Percentiles rank a stretch among this genome's conserved stretches.
Conservation (phyloP, 2,329 filamentous ascomycete species). For the Pestalotiopsis sp. region DNA sequence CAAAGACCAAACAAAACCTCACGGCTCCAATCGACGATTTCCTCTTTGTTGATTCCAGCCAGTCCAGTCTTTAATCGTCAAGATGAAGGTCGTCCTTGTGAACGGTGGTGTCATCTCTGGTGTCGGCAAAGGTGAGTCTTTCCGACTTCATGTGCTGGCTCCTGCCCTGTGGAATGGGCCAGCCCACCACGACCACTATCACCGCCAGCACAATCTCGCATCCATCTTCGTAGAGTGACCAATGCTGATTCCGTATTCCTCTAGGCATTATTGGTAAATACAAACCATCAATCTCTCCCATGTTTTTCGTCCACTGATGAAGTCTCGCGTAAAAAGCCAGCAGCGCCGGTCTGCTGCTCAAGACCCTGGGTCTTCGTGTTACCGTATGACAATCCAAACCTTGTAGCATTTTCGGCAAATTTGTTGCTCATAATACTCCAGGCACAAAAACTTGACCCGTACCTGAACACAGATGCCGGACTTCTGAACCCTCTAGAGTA, state of each 20-base stretch:
- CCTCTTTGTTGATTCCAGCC: neutral
- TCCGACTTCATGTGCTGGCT: slow-evolving; percentile 7
- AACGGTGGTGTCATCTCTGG: slow-evolving; percentile 43
- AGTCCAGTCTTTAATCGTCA: neutral
- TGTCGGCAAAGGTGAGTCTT: slow-evolving; percentile 45
- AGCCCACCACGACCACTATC: neutral
- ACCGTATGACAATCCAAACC: slow-evolving; percentile 45
- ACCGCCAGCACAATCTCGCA: neutral
- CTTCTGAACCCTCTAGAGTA: slow-evolving; percentile 42
- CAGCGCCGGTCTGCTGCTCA: slow-evolving; percentile 74
- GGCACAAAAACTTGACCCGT: slow-evolving; percentile 58
- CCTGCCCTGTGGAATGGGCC: neutral
- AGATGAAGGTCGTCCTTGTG: slow-evolving; percentile 18
- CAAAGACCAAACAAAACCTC: slow-evolving; percentile 2
- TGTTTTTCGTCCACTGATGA: slow-evolving; percentile 13
- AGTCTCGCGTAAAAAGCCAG: slow-evolving; percentile 62
- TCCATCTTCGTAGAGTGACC: slow-evolving; percentile 9
- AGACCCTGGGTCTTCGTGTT: slow-evolving; percentile 68
- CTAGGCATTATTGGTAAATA: slow-evolving; percentile 13
- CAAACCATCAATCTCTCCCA: neutral
- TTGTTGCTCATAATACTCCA: slow-evolving; percentile 18
- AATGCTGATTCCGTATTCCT: neutral
- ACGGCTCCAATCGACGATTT: neutral
- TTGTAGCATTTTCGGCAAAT: slow-evolving; percentile 20
- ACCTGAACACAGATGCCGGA: slow-evolving; percentile 76